phyloP scores from a whole-genome alignment of 2,329 filamentous ascomycete species.

The Clarireedia hainanense region DNA sequence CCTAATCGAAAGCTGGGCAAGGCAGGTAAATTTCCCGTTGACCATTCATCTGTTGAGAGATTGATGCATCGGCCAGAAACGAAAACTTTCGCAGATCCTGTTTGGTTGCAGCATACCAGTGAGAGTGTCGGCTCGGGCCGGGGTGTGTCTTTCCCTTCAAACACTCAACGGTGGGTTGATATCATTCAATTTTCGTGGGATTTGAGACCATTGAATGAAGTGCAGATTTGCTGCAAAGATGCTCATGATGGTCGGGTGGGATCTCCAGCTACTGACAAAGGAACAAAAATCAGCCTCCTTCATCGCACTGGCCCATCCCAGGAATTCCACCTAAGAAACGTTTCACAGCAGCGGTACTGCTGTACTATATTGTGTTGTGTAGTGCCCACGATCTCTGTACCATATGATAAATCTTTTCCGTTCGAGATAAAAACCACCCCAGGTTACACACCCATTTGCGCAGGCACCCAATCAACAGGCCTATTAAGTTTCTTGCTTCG shows the following conservation, averaged over 20 bases:
- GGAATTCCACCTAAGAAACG: not conserved
- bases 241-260: not conserved
- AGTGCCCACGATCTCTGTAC: conserved; percentile 8
- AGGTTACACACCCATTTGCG: conserved; percentile 2
- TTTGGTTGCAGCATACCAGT: not conserved
- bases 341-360: conserved; percentile 9
- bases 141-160: not conserved
- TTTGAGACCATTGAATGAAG: not conserved
- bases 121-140: conserved; percentile 4
- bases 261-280: not conserved
- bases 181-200: not conserved
- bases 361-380: conserved; percentile 2
- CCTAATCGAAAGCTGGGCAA: not conserved
- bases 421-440: conserved; percentile 4
- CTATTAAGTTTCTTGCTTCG: not conserved
- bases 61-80: not conserved
- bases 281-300: not conserved
- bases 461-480: not conserved
- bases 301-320: not conserved
- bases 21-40: not conserved
- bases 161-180: conserved; percentile 1
- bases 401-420: conserved; percentile 10
- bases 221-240: not conserved
- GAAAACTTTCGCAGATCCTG: not conserved
- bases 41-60: not conserved